phyloP scores from a whole-genome alignment of 2,329 filamentous ascomycete genomes.

The Exophiala mesophila region DNA sequence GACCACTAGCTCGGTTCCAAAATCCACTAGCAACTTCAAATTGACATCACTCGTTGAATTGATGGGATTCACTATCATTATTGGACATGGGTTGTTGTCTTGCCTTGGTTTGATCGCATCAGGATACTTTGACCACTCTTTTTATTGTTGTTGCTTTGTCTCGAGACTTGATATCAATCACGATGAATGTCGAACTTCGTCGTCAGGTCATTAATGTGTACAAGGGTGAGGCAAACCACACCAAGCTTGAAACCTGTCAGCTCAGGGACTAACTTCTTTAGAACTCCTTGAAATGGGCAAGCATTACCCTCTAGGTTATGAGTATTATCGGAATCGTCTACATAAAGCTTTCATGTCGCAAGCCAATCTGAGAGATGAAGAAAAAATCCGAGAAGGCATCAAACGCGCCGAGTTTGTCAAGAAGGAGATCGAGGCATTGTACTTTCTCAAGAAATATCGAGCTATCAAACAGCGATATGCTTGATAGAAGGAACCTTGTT shows the following conservation, averaged over 20 bases:
- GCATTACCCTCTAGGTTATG: conserved; percentile 79
- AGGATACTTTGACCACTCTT: too few relatives aligned
- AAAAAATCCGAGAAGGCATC: conserved; percentile 70
- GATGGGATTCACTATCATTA: too few relatives aligned
- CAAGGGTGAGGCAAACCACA: conserved; percentile 58
- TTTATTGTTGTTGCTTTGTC: too few relatives aligned
- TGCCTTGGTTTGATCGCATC: too few relatives aligned
- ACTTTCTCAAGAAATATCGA: conserved; percentile 29
- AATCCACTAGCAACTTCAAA: too few relatives aligned
- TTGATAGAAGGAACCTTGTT: too few relatives aligned
- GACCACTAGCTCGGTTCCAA: too few relatives aligned
- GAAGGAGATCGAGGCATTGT: conserved; percentile 93
- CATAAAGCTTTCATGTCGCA: conserved; percentile 83
- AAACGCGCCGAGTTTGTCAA: conserved; percentile 79
- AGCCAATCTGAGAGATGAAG: conserved; percentile 63
- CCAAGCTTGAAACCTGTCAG: background rate
- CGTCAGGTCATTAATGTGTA: conserved; percentile 79
- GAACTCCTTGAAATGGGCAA: conserved; percentile 79
- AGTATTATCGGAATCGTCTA: conserved; percentile 73
- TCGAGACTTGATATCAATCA: too few relatives aligned
- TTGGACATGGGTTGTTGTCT: too few relatives aligned
- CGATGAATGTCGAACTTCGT: conserved; percentile 57
- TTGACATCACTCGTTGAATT: too few relatives aligned
- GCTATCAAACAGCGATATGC: conserved; percentile 22
- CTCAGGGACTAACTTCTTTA: too few relatives aligned